Evolutionary conservation across 768 basidiomycete species (phyloP).

Genomic region (Pisolithus albus): DNA sequence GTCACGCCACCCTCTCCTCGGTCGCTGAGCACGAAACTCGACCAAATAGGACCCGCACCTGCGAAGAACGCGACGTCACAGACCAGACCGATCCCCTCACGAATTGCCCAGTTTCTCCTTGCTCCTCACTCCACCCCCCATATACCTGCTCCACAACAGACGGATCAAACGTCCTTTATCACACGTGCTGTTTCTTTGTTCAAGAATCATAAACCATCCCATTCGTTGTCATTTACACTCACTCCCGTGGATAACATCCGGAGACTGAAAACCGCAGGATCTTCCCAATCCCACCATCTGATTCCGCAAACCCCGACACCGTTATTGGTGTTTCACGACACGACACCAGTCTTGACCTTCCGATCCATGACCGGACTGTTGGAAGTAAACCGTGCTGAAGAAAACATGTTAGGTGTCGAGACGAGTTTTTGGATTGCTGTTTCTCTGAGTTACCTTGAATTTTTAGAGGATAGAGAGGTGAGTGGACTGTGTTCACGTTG

Average conservation of each 20-base stretch:
- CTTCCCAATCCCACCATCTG: conserved; percentile 20
- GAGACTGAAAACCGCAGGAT: conserved; percentile 9
- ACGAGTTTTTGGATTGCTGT: conserved; percentile 73
- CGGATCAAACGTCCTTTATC: conserved; percentile 38
- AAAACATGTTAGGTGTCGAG: conserved; percentile 58
- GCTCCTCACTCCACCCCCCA: conserved; percentile 37
- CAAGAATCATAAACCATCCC: conserved; percentile 45
- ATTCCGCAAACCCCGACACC: conserved; percentile 33
- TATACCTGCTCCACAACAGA: conserved; percentile 21
- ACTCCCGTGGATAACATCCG: conserved; percentile 20
- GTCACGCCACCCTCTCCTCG: conserved; percentile 31
- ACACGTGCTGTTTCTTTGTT: conserved; percentile 44
- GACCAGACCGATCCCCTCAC: conserved; percentile 10
- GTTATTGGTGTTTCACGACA: conserved; percentile 64
- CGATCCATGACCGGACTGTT: conserved; percentile 53
- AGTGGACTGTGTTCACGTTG: conserved; percentile 17
- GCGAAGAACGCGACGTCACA: background rate
- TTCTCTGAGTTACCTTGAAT: conserved; percentile 69
- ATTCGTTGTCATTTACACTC: conserved; percentile 58
- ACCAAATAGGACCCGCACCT: conserved; percentile 8
- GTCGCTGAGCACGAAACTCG: conserved; percentile 25
- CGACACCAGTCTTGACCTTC: conserved; percentile 58
- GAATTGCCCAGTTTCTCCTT: conserved; percentile 47
- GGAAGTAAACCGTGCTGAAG: conserved; percentile 54
- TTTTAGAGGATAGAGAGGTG: conserved; percentile 73